phyloP scores from a whole-genome alignment of 768 basidiomycete species.

The Mycena amicta region DNA sequence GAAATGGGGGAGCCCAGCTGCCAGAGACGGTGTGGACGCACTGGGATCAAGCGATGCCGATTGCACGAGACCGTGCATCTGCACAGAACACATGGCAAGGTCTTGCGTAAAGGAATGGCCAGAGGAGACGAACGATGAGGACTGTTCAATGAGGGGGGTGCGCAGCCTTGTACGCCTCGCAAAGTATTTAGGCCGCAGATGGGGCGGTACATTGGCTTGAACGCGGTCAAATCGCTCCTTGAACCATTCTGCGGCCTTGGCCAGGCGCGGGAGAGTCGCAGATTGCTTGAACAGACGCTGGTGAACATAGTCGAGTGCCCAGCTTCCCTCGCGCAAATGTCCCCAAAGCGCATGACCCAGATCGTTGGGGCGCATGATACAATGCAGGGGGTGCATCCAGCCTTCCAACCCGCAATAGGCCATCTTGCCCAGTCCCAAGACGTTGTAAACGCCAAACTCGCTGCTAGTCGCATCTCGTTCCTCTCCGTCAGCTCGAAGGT shows the following conservation, averaged over 20 bases:
- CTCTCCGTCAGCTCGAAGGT: conserved; percentile 88
- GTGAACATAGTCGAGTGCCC: conserved; percentile 91
- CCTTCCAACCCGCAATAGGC: conserved; percentile 95
- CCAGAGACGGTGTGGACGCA: conserved; percentile 75
- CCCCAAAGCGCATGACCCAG: conserved; percentile 89
- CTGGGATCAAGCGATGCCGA: conserved; percentile 87
- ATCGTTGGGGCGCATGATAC: conserved; percentile 89
- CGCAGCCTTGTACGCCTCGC: conserved; percentile 94
- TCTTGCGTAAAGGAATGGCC: conserved; percentile 91
- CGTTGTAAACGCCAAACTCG: conserved; percentile 77
- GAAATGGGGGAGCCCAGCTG: conserved; percentile 96
- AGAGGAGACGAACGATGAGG: conserved; percentile 80
- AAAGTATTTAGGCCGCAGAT: conserved; percentile 95
- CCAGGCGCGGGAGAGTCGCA: conserved; percentile 66
- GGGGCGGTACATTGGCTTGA: conserved; percentile 72
- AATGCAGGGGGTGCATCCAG: conserved; percentile 89
- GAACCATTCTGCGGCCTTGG: conserved; percentile 79
- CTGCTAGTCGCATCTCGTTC: conserved; percentile 87
- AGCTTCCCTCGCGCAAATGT: conserved; percentile 84
- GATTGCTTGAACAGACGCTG: conserved; percentile 60
- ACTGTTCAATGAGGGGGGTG: conserved; percentile 80
- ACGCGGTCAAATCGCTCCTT: conserved; percentile 85
- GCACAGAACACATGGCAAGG: conserved; percentile 80
- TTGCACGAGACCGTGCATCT: conserved; percentile 89
- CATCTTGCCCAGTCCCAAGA: conserved; percentile 74